Conservation (phyloP, 2,329 filamentous ascomycete genomes). For the Beauveria sp. region DNA sequence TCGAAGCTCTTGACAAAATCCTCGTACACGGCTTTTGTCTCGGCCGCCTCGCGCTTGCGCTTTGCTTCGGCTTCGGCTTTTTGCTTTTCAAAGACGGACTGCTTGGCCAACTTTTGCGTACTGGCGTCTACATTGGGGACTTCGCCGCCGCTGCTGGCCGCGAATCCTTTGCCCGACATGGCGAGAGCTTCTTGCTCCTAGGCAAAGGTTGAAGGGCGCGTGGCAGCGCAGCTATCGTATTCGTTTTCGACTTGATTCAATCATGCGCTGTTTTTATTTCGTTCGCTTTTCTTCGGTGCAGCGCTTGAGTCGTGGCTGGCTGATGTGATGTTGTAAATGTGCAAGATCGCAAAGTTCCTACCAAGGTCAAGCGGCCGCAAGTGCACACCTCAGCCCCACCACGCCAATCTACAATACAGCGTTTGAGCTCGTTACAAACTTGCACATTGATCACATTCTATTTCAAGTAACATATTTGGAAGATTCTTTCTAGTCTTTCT, state of each 20-base stretch:
- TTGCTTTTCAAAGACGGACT: conserved; percentile 81
- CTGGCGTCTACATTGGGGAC: conserved; percentile 73
- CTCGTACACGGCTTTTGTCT: conserved; percentile 78
- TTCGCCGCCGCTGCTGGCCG: conserved; percentile 22
- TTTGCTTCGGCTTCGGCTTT: conserved; percentile 87
- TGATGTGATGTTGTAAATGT: background rate
- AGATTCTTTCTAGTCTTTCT: no score
- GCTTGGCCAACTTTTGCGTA: conserved; percentile 70
- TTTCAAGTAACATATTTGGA: no score
- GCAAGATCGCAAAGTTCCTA: background rate
- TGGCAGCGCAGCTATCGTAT: background rate
- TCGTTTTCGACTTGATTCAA: background rate
- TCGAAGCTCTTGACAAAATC: conserved; percentile 81
- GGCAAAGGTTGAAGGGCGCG: background rate
- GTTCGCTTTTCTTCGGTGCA: background rate
- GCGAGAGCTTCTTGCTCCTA: background rate
- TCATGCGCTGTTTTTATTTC: background rate
- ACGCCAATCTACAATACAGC: no score
- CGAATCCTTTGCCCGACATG: conserved; percentile 42
- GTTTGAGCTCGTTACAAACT: no score
- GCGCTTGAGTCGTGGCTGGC: background rate
- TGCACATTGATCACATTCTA: no score
- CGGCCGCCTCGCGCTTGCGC: conserved; percentile 71
- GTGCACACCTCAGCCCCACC: conserved; percentile 1
- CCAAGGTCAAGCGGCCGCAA: no score